Evolutionary conservation across 176 grass and related monocot genomes (phyloP).

Genomic region (Themeda triandra): DNA sequence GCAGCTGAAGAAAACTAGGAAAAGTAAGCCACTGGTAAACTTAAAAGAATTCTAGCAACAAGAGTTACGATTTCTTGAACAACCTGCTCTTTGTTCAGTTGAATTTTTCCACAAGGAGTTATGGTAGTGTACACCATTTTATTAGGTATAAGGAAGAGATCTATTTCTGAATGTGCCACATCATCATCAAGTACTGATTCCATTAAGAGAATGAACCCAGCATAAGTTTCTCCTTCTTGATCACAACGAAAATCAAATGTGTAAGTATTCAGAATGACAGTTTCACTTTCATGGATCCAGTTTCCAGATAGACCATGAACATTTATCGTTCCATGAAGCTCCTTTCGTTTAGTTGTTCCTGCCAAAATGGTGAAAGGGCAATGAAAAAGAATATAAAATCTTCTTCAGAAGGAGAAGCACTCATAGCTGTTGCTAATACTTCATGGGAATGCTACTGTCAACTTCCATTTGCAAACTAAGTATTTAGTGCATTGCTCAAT

Average conservation of each 20-base stretch:
- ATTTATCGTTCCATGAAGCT: conserved; percentile 65
- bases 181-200: conserved; percentile 82
- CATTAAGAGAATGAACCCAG: conserved; percentile 75
- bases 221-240: conserved; percentile 60
- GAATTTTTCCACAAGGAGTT: conserved; percentile 64
- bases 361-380: conserved; percentile 11
- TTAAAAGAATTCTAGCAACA: conserved; percentile 16
- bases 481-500: conserved; percentile 15
- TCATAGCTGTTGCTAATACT: background rate
- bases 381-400: background rate
- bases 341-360: conserved; percentile 95
- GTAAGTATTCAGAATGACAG: conserved; percentile 58
- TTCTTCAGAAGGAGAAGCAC: conserved; percentile 7
- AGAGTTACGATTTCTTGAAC: conserved; percentile 27
- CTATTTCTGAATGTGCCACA: conserved; percentile 57
- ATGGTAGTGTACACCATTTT: conserved; percentile 72
- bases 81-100: conserved; percentile 82
- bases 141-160: conserved; percentile 75
- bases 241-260: conserved; percentile 77
- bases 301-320: conserved; percentile 58
- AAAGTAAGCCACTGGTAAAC: conserved; percentile 19
- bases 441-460: conserved; percentile 1
- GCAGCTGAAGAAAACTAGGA: conserved; percentile 50
- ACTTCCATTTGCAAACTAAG: conserved; percentile 10
- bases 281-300: conserved; percentile 60